Conservation (phyloP, 2,329 filamentous ascomycete genomes). For the Colletotrichum limetticola region DNA sequence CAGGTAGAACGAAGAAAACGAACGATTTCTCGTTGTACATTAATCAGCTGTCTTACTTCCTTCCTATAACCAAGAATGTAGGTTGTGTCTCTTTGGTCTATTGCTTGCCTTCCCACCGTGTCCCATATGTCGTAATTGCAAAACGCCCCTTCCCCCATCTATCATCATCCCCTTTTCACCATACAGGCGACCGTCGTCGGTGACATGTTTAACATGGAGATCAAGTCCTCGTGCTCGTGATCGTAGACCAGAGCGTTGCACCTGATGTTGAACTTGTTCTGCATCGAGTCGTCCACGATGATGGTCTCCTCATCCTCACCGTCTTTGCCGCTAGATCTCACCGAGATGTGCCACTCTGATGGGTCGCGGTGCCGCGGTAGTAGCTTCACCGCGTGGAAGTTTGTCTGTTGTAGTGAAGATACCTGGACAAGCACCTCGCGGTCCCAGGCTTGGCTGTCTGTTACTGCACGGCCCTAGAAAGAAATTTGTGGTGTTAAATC, state of each 20-base stretch:
- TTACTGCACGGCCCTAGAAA: background rate
- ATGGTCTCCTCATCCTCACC: background rate
- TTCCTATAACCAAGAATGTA: no score
- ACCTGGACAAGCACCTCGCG: background rate
- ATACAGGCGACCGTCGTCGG: background rate
- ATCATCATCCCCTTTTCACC: background rate
- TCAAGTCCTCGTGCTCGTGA: conserved; percentile 73
- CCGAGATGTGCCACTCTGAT: background rate
- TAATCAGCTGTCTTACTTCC: no score
- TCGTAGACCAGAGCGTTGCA: background rate
- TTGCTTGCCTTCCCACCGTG: background rate
- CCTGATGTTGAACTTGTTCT: background rate
- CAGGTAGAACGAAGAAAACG: background rate
- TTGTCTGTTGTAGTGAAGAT: background rate
- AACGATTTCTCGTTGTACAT: no score
- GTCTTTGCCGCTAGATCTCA: background rate
- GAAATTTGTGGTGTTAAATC: background rate
- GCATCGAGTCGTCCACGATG: background rate
- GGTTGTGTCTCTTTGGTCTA: background rate
- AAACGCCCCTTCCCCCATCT: background rate
- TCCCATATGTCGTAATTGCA: no score
- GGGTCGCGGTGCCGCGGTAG: background rate
- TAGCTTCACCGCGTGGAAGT: background rate
- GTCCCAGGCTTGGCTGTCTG: background rate
- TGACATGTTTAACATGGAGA: conserved; percentile 80